phyloP scores from a whole-genome alignment of 257 asterid genomes.

The Nicotiana sylvestris region DNA sequence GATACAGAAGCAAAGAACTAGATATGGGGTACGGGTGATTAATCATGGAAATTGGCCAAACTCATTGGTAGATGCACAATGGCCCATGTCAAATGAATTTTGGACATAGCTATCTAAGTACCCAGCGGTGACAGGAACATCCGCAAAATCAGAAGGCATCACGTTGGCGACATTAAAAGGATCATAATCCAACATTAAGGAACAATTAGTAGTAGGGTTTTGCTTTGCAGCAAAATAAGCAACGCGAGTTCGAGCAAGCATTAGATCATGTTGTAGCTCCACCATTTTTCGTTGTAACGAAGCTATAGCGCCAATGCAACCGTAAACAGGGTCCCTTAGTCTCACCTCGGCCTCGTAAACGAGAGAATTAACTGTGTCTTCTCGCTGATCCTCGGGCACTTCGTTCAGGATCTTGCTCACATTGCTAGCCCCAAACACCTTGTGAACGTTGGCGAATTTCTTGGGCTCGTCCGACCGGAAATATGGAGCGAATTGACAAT shows the following conservation, averaged over 20 bases:
- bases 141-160: constrained; percentile 16
- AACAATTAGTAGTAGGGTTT: background rate
- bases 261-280: constrained; percentile 66
- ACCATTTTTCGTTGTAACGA: constrained; percentile 60
- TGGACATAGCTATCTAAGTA: constrained; percentile 29
- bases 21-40: background rate
- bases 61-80: constrained; percentile 20
- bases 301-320: constrained; percentile 87
- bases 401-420: constrained; percentile 80
- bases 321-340: constrained; percentile 66
- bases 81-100: constrained; percentile 28
- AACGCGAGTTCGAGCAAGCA: constrained; percentile 57
- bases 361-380: constrained; percentile 65
- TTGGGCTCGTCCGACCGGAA: constrained; percentile 65
- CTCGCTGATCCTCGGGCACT: constrained; percentile 62
- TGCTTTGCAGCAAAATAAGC: constrained; percentile 37
- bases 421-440: constrained; percentile 80
- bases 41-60: constrained; percentile 45
- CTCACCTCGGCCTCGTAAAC: constrained; percentile 77
- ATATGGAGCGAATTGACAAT: constrained; percentile 69
- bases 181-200: constrained; percentile 15
- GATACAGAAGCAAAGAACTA: background rate
- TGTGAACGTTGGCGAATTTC: constrained; percentile 76
- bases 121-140: constrained; percentile 17
- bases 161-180: background rate